These are phyloP conservation scores for Phragmites australis DNA, from an alignment of 176 grass and related monocot genomes.

Conservation along the genomic window DNA sequence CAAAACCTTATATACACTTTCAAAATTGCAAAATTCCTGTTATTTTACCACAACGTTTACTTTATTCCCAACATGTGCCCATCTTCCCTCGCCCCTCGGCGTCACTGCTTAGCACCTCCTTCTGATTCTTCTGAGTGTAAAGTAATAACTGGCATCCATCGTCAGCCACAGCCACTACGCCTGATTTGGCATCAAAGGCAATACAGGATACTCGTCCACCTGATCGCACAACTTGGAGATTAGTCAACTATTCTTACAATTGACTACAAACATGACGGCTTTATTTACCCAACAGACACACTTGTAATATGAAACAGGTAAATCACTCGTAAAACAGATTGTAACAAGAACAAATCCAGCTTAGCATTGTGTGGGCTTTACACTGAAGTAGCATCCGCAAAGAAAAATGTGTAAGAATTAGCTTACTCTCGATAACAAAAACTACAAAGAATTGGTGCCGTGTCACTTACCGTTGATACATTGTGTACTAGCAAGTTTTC, in stretches of 20 bases:
- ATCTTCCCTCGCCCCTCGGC: neutral
- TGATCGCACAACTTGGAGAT: constrained; percentile 22
- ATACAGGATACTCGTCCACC: constrained; percentile 47
- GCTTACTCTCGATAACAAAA: neutral
- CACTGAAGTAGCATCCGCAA: neutral
- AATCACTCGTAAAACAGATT: neutral
- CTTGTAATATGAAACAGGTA: constrained; percentile 28
- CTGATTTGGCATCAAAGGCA: constrained; percentile 48
- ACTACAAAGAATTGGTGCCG: neutral
- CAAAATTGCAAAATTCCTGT: neutral
- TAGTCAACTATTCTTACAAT: constrained; percentile 8
- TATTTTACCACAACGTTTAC: neutral
- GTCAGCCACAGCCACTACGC: constrained; percentile 57
- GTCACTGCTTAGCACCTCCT: too few relatives aligned
- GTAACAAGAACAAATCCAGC: neutral
- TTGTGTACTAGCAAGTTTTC: constrained; percentile 43
- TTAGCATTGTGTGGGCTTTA: neutral
- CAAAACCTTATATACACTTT: neutral
- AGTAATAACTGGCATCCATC: constrained; percentile 47
- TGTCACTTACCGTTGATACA: constrained; percentile 66
- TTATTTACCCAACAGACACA: neutral
- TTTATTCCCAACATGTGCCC: neutral
- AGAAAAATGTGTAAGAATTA: neutral
- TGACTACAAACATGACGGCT: neutral
- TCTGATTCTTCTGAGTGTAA: constrained; percentile 40